Evolutionary conservation across 805 yeast genomes (phyloP), one percentile per base, ranked within the genome.

Genomic region (Cyberlindnera japonica): DNA sequence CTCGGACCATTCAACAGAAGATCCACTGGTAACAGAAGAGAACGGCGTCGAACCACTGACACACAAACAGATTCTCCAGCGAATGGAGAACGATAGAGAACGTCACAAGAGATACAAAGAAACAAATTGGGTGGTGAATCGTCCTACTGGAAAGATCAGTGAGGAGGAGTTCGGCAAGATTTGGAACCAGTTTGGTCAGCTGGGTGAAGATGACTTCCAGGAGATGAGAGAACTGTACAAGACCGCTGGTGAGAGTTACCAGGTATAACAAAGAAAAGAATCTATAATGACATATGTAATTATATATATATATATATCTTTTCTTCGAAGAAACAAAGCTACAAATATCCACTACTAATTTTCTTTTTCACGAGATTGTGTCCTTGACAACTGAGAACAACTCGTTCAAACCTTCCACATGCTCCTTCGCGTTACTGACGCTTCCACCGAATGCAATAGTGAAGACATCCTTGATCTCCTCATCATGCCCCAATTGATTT

Each of bases 31-130:
- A 22, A 15, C 26, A 6, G 26, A 38, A 12, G 15, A 88, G 90
- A 81, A 96, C 89, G 59, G 90, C 82, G 46, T 38, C 18, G 47
- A 43, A 17, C 31, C 20, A 7, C 47, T 66, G 20, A 51, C 69
- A 1, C 57, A 56, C 24, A 72, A 77, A 34, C 87, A 82, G 49
- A 78, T 85, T 14, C 58, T 88, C 14, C 72, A 77, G 26, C 67
- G 98, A 44, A 88, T 91, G 81, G 97, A 91, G 58, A 90, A 83
- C 47, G 98, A 91, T 58, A 69, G 99, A 50, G 99, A 91, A 58
- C 69, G 95, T 42, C 89, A 87, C 55, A 91, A 91, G 58, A 73
- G 85, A 48, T 75, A 83, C 12, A 88, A 90, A 51, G 97, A 91
- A 54, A 76, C 73, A 10, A 68, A 79, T 17, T 88, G 96, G 95